Evolutionary conservation across 768 basidiomycete species (phyloP), one percentile per base, ranked within the genome.

Genomic region (Agaricus subrufescens): DNA sequence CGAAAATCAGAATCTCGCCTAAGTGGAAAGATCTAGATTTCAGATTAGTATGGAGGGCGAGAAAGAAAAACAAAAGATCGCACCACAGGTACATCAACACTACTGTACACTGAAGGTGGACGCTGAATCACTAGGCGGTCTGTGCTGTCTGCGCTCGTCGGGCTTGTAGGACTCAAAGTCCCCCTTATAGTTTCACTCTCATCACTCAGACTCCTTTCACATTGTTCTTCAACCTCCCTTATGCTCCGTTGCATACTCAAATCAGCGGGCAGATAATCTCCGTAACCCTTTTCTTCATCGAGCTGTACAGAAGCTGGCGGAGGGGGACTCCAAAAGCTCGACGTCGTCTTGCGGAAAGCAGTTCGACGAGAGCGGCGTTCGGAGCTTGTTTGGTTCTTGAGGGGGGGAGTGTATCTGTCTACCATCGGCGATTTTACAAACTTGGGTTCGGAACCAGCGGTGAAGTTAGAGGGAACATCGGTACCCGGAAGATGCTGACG

Each of bases 401-500:
- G 23, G 30, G 39, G 31, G 14, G 53, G 54, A 39, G 45, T 29
- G 49, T 50, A 15, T 44, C 27, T 30, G 14, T 14, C 44, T 3
- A 34, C 50, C 5, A 50, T 34, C 2, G 55, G 48, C 38, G 47
- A 45, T 26, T 6, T 8, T 8, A 34, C 11, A 9, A 11, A 27
- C 9, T 31, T 50, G 14, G 31, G 37, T 1, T 50, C 46, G 29
- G 50, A 45, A 3, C 1, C 31, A 14, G 47, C 44, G 29, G 38
- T 47, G 31, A 39, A 58, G 23, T 23, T 47, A 19, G 12, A 56
- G 3, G 55, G 19, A 19, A 25, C 14, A 11, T 38, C 44, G 8
- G 9, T 40, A 11, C 46, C 52, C 3, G 14, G 30, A 5, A 46
- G 60, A 1, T 69, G 64, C 60, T 73, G 66, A 0, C 76, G 71